Base-by-base conservation (phyloP, 495 filamentous ascomycete genomes). In the Lineolata rhizophorae region DNA sequence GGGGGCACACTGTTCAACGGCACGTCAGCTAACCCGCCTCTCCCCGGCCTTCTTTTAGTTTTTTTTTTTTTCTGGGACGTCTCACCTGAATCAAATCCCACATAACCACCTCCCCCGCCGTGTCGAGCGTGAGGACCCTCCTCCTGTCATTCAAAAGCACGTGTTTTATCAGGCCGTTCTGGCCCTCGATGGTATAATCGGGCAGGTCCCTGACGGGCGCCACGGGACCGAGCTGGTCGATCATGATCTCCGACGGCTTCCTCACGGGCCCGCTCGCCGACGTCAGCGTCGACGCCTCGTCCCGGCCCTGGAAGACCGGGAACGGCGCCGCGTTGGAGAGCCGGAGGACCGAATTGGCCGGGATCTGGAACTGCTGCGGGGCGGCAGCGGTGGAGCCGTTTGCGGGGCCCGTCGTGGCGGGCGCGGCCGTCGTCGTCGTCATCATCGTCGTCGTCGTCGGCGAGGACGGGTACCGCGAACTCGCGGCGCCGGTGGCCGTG, bases 121-220 rank as follows among this genome's bases (percentile, higher is more conserved):
- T 94, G 52, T 97, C 87, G 41, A 91, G 53, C 0, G 87, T 97
- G 36, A 97, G 56, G 12, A 85, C 81, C 30, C 82, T 66, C 43
- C 76, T 72, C 45, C 87, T 60, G 47, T 97, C 85, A 56, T 93
- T 95, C 20, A 97, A 54, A 44, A 95, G 64, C 43, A 76, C 67
- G 50, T 92, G 76, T 50, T 94, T 97, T 41, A 95, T 83, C 36
- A 97, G 52, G 4, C 87, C 87, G 56, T 91, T 81, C 46, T 93
- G 87, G 2, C 87, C 90, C 50, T 93, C 81, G 30, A 95, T 84
- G 2, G 82, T 75, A 48, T 90, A 73, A 34, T 77, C 70, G 3
- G 83, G 79, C 35, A 78, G 49, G 40, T 16, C 4, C 9, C 18
- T 32, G 9, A 36, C 22, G 27, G 38, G 11, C 28, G 26, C 27